Percentiles rank a stretch among this genome's conserved stretches.
phyloP scores from a whole-genome alignment of 2,329 filamentous ascomycete species.

The Colletotrichum caudatum region DNA sequence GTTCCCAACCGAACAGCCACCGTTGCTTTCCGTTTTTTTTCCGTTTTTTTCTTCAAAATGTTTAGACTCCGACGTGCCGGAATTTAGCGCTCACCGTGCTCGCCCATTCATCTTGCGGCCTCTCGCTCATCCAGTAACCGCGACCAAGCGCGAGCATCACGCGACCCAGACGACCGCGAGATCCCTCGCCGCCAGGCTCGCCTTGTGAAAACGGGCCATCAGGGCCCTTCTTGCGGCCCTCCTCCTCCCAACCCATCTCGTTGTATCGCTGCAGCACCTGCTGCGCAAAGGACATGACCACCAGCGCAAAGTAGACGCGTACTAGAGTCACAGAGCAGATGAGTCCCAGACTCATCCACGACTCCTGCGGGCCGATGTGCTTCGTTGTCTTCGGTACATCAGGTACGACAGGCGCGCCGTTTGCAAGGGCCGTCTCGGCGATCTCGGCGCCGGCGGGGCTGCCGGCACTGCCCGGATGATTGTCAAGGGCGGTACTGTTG shows the following conservation, averaged over 20 bases:
- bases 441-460: conserved; percentile 38
- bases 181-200: conserved; percentile 81
- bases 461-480: conserved; percentile 41
- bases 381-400: conserved; percentile 41
- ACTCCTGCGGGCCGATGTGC: conserved; percentile 63
- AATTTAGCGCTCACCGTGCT: conserved; percentile 64
- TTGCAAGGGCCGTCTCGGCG: conserved; percentile 36
- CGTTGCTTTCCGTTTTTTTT: background rate
- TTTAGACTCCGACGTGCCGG: conserved; percentile 30
- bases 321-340: conserved; percentile 80
- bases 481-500: conserved; percentile 60
- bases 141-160: conserved; percentile 79
- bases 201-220: conserved; percentile 75
- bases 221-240: conserved; percentile 51
- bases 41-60: background rate
- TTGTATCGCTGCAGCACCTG: conserved; percentile 70
- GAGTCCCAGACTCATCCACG: conserved; percentile 80
- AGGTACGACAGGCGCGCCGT: conserved; percentile 40
- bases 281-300: conserved; percentile 86
- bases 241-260: conserved; percentile 40
- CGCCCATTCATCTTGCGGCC: conserved; percentile 77
- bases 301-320: conserved; percentile 84
- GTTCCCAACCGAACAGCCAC: background rate
- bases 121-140: conserved; percentile 83
- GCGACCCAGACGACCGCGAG: conserved; percentile 82